Percentiles rank a stretch among this genome's conserved stretches.
phyloP scores from a whole-genome alignment of 345 rosid species.

The Dipteronia dyeriana region DNA sequence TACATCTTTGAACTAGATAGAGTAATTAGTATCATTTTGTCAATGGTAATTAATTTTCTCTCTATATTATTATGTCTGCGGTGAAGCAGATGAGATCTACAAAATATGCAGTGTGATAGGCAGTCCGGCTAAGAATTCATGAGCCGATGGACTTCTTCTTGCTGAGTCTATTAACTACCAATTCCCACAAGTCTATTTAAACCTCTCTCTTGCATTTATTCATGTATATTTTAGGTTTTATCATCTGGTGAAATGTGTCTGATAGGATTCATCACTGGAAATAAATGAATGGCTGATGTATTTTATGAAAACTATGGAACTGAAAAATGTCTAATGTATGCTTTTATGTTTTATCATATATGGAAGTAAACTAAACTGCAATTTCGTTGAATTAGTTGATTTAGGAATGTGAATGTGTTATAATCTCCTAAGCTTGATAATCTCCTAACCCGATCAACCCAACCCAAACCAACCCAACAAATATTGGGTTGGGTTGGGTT shows the following conservation, averaged over 20 bases:
- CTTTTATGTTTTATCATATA: too few species aligned
- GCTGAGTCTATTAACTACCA: constrained; percentile 76
- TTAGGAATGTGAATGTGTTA: too few species aligned
- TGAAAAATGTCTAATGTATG: background rate
- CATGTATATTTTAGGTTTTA: too few species aligned
- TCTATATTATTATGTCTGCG: constrained; percentile 33
- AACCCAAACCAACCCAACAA: too few species aligned
- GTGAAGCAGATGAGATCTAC: constrained; percentile 95
- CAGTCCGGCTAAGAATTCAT: constrained; percentile 69
- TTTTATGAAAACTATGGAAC: constrained; percentile 8
- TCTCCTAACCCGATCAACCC: too few species aligned
- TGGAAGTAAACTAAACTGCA: too few species aligned
- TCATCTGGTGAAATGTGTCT: background rate
- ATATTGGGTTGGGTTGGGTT: too few species aligned
- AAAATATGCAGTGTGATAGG: constrained; percentile 92
- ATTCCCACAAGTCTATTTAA: constrained; percentile 63
- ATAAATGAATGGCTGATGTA: background rate
- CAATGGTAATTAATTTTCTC: background rate
- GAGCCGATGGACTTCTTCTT: constrained; percentile 89
- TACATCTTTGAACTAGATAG: background rate
- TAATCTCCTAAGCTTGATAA: too few species aligned
- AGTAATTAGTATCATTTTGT: background rate
- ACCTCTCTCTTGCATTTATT: background rate
- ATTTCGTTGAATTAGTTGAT: too few species aligned
- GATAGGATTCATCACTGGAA: background rate